phyloP scores from a whole-genome alignment of 805 yeast species.

The Kluyveromyces lactis region DNA sequence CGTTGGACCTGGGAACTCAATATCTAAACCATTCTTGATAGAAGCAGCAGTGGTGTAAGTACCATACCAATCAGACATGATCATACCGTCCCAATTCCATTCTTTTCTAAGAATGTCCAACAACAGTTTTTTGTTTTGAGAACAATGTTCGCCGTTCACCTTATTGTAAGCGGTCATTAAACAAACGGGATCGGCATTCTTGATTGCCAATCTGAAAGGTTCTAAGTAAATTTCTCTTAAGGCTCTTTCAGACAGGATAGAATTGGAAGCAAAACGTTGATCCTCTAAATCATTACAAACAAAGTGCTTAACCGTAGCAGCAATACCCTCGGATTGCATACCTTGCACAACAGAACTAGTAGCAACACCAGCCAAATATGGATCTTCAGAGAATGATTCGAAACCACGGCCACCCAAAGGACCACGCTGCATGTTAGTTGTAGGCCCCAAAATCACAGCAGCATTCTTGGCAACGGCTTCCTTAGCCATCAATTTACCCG shows the following conservation, averaged over 20 bases:
- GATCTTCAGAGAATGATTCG: no score
- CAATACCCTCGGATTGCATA: constrained; percentile 41
- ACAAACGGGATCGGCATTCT: constrained; percentile 42
- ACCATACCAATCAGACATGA: constrained; percentile 62
- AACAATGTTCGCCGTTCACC: no score
- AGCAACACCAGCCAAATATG: constrained; percentile 37
- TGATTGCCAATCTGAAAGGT: constrained; percentile 50
- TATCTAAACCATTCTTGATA: constrained; percentile 47
- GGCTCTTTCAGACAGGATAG: constrained; percentile 49
- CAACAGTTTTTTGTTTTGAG: constrained; percentile 37
- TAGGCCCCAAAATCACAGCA: constrained; percentile 42
- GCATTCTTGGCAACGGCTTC: constrained; percentile 49
- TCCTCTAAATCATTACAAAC: constrained; percentile 58
- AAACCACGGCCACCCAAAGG: no score
- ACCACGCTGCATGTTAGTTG: no score
- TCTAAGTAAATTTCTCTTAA: constrained; percentile 58
- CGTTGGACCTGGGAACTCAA: no score
- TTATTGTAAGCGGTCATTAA: constrained; percentile 60
- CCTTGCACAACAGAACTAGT: constrained; percentile 47
- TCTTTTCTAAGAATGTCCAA: constrained; percentile 42
- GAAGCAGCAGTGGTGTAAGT: constrained; percentile 39
- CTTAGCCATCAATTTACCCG: constrained; percentile 44
- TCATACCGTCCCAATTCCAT: constrained; percentile 48
- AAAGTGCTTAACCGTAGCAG: constrained; percentile 53
- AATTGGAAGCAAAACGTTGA: constrained; percentile 40